Evolutionary conservation across 768 basidiomycete species (phyloP), one percentile per base, ranked within the genome.

Genomic region (Mycena alexandri): DNA sequence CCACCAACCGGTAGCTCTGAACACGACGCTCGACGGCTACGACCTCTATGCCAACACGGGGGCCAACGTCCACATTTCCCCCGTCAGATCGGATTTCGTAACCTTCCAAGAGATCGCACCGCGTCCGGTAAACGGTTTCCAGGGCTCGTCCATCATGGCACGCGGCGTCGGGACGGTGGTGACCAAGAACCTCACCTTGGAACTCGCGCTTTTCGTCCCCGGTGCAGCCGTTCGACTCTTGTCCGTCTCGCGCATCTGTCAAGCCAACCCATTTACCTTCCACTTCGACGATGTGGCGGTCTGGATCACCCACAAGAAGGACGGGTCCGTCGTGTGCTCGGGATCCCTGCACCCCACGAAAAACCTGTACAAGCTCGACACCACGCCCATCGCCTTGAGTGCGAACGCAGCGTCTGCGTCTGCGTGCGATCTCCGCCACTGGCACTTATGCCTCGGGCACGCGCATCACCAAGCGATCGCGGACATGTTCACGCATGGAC

Each of bases 141-240:
- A 5, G 17, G 16, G 29, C 34, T 5, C 34, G 24, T 53, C 33
- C 52, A 55, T 29, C 12, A 57, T 25, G 56, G 43, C 10, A 17
- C 22, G 11, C n/a, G 56, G 56, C 25, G 22, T 58, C 24, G 56
- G 56, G 7, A 58, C 56, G 6, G 59, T 58, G 19, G 22, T 58
- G 7, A 58, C n/a, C 3, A 17, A 43, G 4, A 46, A 58, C 5
- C n/a, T 58, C 16, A 44, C 43, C 10, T 10, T 41, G 12, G 14
- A 33, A 2, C 17, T 43, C 14, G 56, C n/a, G 6, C 56, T 58
- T 21, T 46, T 46, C 29, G 56, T 58, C 25, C 56, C 56, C 8
- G 22, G 19, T 9, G 42, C 56, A 1, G 24, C 56, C 13, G 34
- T 58, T 12, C 43, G 56, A 4, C 56, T 58, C 42, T 24, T 58